Evolutionary conservation across 805 yeast genomes (phyloP), one percentile per base, ranked within the genome.

Genomic region (Candida tallmaniae): DNA sequence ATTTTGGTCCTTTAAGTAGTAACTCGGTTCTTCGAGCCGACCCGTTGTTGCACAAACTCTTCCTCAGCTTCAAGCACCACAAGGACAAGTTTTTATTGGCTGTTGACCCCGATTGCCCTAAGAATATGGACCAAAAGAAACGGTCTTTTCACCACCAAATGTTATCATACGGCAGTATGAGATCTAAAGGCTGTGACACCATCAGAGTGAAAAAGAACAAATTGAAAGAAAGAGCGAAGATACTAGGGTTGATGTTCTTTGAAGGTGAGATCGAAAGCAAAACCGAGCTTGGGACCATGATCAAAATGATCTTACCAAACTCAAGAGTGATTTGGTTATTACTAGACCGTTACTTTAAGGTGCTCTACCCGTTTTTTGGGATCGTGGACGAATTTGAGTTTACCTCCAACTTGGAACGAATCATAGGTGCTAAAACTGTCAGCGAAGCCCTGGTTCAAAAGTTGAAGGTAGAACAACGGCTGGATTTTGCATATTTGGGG

Each of bases 361-460:
- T 68, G 18, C 52, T 81, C 3, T 82, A 81, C 49, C 72, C 83
- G 9, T 78, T 74, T 37, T 62, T 80, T 42, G 88, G 89, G 2
- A 74, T 74, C 40, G 55, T 81, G 20, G 87, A 81, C 52, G 85
- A 81, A 48, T 58, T 46, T 35, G 64, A 62, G 9, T 76, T 76
- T 49, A 64, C 42, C 10, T 10, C 21, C 8, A 31, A 38, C 29
- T 51, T 76, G 13, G 48, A 56, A 2, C 47, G 62, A n/a, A 66
- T 78, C 4, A 54, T 78, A 25, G 82, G 78, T 2, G 23, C 26
- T 6, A 15, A n/a, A 21, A 19, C 16, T 18, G 23, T 22, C 15
- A 38, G 18, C 6, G 41, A 33, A 15, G 32, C 28, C 3, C 8
- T n/a, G 21, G 28, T 28, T 26, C 7, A 12, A 2, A 29, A 16